These are phyloP conservation scores for Gaeumannomyces tritici DNA, from an alignment of 2,329 filamentous ascomycete genomes.

Conservation along the genomic window DNA sequence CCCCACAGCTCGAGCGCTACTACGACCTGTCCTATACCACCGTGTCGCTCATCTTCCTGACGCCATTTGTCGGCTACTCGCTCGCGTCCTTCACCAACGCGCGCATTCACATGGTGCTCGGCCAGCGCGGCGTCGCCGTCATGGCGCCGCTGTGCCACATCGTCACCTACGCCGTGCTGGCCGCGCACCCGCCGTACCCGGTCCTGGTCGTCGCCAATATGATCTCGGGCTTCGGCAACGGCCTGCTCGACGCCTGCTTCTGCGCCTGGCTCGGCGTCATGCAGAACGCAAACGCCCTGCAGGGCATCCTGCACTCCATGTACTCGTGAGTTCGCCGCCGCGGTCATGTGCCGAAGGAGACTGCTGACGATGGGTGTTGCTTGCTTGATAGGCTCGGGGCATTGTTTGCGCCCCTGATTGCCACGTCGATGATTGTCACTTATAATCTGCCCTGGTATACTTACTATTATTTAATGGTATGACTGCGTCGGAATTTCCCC, in stretches of 20 bases:
- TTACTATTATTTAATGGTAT: conserved; percentile 68
- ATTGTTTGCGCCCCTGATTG: conserved; percentile 58
- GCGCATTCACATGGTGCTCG: conserved; percentile 26
- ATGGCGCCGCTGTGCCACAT: conserved; percentile 51
- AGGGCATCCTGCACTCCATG: neutral
- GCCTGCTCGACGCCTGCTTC: conserved; percentile 48
- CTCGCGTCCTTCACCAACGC: conserved; percentile 34
- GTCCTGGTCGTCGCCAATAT: conserved; percentile 56
- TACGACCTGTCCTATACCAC: conserved; percentile 35
- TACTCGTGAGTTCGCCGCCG: conserved; percentile 13
- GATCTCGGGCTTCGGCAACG: conserved; percentile 62
- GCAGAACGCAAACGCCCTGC: conserved; percentile 45
- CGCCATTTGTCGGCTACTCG: conserved; percentile 35
- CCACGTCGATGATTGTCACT: conserved; percentile 60
- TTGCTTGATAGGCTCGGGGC: conserved; percentile 52
- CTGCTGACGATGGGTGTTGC: conserved; percentile 44
- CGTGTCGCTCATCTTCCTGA: conserved; percentile 38
- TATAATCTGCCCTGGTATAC: conserved; percentile 53
- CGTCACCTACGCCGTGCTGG: conserved; percentile 52
- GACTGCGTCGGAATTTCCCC: neutral
- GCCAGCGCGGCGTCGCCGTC: conserved; percentile 61
- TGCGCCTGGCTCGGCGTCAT: conserved; percentile 54
- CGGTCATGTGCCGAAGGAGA: neutral
- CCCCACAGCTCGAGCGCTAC: conserved; percentile 29
- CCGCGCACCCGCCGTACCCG: conserved; percentile 57